These are phyloP conservation scores for Debaryomyces sp. DNA, from an alignment of 1,139 yeast genomes.

Conservation along the genomic window DNA sequence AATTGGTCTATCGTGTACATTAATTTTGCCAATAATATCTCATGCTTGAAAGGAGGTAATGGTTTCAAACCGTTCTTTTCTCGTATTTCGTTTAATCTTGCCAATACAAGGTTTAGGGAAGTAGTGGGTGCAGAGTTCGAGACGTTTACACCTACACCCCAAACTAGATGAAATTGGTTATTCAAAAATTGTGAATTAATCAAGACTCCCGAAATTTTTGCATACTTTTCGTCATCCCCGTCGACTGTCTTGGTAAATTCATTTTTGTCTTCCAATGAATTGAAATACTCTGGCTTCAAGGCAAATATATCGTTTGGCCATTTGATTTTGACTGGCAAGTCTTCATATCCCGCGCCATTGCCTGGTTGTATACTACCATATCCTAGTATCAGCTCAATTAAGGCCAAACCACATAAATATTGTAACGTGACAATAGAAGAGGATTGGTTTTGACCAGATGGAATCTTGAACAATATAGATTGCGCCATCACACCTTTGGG, in stretches of 20 bases:
- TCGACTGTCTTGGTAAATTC: slow-evolving; percentile 38
- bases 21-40: slow-evolving; percentile 68
- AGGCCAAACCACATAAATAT: slow-evolving; percentile 81
- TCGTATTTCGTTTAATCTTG: slow-evolving; percentile 57
- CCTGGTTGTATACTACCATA: slow-evolving; percentile 53
- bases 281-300: slow-evolving; percentile 60
- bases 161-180: slow-evolving; percentile 60
- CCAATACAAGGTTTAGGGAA: slow-evolving; percentile 73
- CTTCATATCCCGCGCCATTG: slow-evolving; percentile 58
- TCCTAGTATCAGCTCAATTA: slow-evolving; percentile 72
- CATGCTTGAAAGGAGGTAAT: slow-evolving; percentile 59
- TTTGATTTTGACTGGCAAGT: slow-evolving; percentile 78
- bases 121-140: slow-evolving; percentile 90
- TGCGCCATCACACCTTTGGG: slow-evolving; percentile 91
- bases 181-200: slow-evolving; percentile 75
- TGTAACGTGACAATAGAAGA: slow-evolving; percentile 74
- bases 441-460: slow-evolving; percentile 41
- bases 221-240: slow-evolving; percentile 53
- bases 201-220: slow-evolving; percentile 82
- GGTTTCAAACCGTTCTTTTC: slow-evolving; percentile 36
- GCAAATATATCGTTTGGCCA: slow-evolving; percentile 98
- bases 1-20: slow-evolving; percentile 64
- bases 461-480: slow-evolving; percentile 69
- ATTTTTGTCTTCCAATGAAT: slow-evolving; percentile 29
- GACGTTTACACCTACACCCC: slow-evolving; percentile 89